Evolutionary conservation across 257 asterid genomes (phyloP), one percentile per base, ranked within the genome.

Genomic region (Solanum etuberosum): DNA sequence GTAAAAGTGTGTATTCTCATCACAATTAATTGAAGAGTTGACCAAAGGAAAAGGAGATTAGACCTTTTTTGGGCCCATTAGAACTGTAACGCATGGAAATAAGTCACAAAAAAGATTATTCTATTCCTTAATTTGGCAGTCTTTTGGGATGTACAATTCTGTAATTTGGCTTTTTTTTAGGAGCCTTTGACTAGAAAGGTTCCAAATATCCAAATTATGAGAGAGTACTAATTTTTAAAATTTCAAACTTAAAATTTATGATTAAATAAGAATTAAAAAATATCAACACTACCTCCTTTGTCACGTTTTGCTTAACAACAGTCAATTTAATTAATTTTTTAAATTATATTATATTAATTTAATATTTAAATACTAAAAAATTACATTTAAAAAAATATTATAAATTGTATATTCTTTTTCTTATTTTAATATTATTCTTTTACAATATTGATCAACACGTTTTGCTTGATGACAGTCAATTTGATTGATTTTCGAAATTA

Each of bases 21-120:
- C 7, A 27, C 86, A 86, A 90, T 91, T 84, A 90, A 90, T 88
- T 40, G 86, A 86, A 88, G 83, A 84, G 95, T 93, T 92, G 96
- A 93, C 95, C 83, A 63, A 63, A 40, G 35, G 51, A 46, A 86
- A 87, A 89, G 88, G 29, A 5, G 67, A 80, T 80, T 80, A 43
- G 67, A 51, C 67, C 67, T 80, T 80, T 27, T 23, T 9, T 46
- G 85, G 85, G 67, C 20, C 85, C 85, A 31, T 80, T 80, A 9
- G 85, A 80, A 80, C 85, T 46, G 68, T 46, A 80, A 80, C 29
- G 42, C 67, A 80, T 46, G 67, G 85, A 80, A 80, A 46, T 48
- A 80, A 46, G 84, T 37, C 40, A 43, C 29, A 5, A 46, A 46
- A 46, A 80, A 29, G 67, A 80, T 80, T 46, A 80, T 46, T 46